Evolutionary conservation across 306 rosid species (phyloP), one percentile per base, ranked within the genome.

Genomic region (Lathyrus aphaca): DNA sequence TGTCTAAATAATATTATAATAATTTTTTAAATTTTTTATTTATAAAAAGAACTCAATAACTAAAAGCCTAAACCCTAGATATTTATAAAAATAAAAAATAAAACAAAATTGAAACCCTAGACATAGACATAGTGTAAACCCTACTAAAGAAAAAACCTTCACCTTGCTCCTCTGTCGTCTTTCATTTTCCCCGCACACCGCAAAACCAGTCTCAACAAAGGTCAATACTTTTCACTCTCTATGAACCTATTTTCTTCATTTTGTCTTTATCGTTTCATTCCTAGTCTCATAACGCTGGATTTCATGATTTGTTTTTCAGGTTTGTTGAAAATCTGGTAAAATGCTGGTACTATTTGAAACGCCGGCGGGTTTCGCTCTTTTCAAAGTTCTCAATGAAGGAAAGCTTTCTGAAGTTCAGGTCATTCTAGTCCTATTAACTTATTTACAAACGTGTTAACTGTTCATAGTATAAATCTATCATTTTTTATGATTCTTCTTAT

Each of bases 371-470:
- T 51, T 51, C 5, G 58, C 58, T 2, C 58, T 51, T 51, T 51
- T 51, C 58, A 51, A 51, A 19, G 30, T 51, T 10, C 29, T 51
- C n/a, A 21, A 51, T 19, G 58, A 51, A 51, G 58, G 58, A 51
- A 51, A 51, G 3, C 58, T 51, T 9, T 51, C 58, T 1, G 7
- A 51, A 10, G n/a, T 5, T 10, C n/a, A 51, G 58, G 58, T 50
- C 0, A 50, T 50, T 50, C 8, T 17, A 5, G 16, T 48, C 51
- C 3, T 5, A 5, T 5, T n/a, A 15, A 6, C 10, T n/a, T n/a
- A 9, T 46, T 8, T 50, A 2, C 0, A 16, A 9, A 8, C 12
- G 0, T 18, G 6, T 8, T 2, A 3, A 8, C 13, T 16, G 23
- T 44, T 44, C 50, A 44, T 16, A 14, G 7, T 16, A 48, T 15